These are phyloP conservation scores for Cyberlindnera amylophila DNA, from an alignment of 805 yeast species.

Conservation along the genomic window DNA sequence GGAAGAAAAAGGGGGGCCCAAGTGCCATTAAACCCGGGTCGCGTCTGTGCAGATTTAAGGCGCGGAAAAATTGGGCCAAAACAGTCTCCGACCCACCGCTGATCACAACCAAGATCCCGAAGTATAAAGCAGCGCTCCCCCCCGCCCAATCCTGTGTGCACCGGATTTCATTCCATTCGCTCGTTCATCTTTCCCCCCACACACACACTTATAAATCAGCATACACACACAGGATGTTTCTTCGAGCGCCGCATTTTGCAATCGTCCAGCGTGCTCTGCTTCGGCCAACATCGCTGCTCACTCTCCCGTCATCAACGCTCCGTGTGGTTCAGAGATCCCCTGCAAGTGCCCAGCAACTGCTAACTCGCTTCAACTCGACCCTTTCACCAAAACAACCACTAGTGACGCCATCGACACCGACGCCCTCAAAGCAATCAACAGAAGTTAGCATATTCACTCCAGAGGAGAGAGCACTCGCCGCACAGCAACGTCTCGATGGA, in stretches of 20 bases:
- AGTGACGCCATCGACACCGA: not conserved
- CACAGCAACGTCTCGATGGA: constrained; percentile 42
- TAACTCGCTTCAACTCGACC: not conserved
- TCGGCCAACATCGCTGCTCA: not conserved
- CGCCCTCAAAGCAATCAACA: not conserved
- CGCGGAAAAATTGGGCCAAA: too few relatives aligned
- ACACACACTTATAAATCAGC: too few relatives aligned
- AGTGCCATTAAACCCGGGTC: too few relatives aligned
- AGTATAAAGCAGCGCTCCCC: too few relatives aligned
- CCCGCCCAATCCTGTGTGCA: too few relatives aligned
- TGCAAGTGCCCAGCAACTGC: not conserved
- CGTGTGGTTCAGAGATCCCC: too few relatives aligned
- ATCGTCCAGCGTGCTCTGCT: not conserved
- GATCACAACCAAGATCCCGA: too few relatives aligned
- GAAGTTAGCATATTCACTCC: constrained; percentile 12
- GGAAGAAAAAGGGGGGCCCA: too few relatives aligned
- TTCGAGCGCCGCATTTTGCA: not conserved
- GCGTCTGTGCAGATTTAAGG: too few relatives aligned
- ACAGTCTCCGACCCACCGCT: too few relatives aligned
- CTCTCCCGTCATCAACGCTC: not conserved
- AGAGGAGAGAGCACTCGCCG: constrained; percentile 18
- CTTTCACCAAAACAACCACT: not conserved
- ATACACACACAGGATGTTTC: not conserved
- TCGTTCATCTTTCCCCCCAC: too few relatives aligned
- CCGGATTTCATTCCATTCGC: too few relatives aligned